Evolutionary conservation across 495 filamentous ascomycete species (phyloP).

Genomic region (Endocarpon pusillum): DNA sequence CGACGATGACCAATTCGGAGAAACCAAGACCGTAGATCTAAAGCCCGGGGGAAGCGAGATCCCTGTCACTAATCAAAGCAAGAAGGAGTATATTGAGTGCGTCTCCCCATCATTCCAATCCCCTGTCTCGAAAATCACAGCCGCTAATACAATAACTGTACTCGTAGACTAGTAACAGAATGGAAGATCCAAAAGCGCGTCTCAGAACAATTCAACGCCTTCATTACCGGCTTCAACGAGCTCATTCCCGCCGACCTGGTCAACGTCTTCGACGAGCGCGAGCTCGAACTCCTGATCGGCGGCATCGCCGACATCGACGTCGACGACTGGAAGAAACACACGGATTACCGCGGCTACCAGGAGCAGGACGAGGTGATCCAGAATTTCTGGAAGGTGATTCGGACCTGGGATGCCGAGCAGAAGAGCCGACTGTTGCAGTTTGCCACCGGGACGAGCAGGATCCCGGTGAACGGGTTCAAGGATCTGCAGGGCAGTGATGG

Average conservation of each 20-base stretch:
- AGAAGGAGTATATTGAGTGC: slow-evolving; percentile 85
- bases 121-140: slow-evolving; percentile 3
- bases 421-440: slow-evolving; percentile 95
- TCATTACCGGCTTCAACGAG: slow-evolving; percentile 94
- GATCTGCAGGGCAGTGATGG: slow-evolving; percentile 96
- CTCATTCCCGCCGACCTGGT: slow-evolving; percentile 91
- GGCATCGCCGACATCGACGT: slow-evolving; percentile 99
- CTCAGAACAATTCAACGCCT: slow-evolving; percentile 93
- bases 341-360: slow-evolving; percentile 99
- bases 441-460: slow-evolving; percentile 91
- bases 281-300: slow-evolving; percentile 90
- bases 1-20: slow-evolving; percentile 94
- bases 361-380: slow-evolving; percentile 92
- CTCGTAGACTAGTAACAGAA: slow-evolving; percentile 67
- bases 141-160: background rate
- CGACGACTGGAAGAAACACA: slow-evolving; percentile 99
- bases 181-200: slow-evolving; percentile 99
- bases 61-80: slow-evolving; percentile 92
- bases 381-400: slow-evolving; percentile 97
- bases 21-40: slow-evolving; percentile 77
- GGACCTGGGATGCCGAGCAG: slow-evolving; percentile 94
- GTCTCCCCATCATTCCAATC: too few species aligned
- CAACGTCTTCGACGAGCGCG: slow-evolving; percentile 96
- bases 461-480: slow-evolving; percentile 99
- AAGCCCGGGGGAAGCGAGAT: slow-evolving; percentile 84